Conservation (phyloP, 2,329 filamentous ascomycete species). For the Nemania diffusa region DNA sequence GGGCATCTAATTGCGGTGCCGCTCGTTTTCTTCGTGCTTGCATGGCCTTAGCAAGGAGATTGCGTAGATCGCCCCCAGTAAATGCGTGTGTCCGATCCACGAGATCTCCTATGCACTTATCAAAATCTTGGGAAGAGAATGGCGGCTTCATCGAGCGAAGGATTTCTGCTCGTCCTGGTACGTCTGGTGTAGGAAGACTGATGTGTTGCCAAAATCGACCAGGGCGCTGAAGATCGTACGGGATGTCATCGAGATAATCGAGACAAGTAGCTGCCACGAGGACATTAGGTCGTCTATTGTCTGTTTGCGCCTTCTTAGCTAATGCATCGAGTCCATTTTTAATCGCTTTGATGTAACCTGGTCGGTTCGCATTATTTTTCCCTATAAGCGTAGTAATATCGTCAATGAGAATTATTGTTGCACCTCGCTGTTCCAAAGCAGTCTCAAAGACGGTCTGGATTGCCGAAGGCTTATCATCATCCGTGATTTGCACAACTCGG, state of each 20-base stretch:
- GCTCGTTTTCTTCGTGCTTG: constrained; percentile 42
- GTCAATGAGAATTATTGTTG: constrained; percentile 83
- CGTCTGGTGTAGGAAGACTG: constrained; percentile 80
- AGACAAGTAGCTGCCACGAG: constrained; percentile 78
- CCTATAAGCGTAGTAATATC: constrained; percentile 76
- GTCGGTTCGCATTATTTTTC: constrained; percentile 64
- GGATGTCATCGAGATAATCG: constrained; percentile 78
- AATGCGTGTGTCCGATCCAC: constrained; percentile 87
- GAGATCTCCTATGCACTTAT: constrained; percentile 67
- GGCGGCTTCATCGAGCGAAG: constrained; percentile 67
- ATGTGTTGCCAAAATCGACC: constrained; percentile 75
- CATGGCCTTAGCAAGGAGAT: constrained; percentile 66
- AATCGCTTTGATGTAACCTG: constrained; percentile 62
- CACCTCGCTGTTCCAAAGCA: constrained; percentile 71
- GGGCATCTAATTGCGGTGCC: constrained; percentile 29
- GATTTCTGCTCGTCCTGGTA: constrained; percentile 76
- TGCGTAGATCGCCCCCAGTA: constrained; percentile 79
- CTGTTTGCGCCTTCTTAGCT: constrained; percentile 52
- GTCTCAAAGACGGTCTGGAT: constrained; percentile 76
- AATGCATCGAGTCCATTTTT: constrained; percentile 67
- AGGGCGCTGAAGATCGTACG: constrained; percentile 71
- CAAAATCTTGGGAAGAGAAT: constrained; percentile 59
- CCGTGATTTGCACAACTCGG: constrained; percentile 70
- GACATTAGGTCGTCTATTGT: constrained; percentile 63
- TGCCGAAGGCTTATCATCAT: constrained; percentile 64